Conservation (phyloP, 2,329 filamentous ascomycete species). For the Botrytis medusae region DNA sequence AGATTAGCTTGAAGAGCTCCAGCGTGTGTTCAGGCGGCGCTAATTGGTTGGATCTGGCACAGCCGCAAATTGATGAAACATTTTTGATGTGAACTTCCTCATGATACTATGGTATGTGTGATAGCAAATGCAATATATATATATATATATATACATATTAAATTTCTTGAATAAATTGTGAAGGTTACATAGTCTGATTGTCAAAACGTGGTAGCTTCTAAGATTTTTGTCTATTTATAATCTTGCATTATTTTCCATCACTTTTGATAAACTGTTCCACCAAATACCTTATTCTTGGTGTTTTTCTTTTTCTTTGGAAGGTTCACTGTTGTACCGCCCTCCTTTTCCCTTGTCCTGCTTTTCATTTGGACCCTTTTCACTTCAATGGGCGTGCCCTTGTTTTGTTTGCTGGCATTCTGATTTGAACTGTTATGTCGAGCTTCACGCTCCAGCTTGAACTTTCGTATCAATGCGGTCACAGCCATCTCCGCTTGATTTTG, state of each 20-base stretch:
- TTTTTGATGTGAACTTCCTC: neutral
- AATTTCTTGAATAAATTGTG: neutral
- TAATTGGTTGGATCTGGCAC: constrained; percentile 15
- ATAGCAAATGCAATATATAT: neutral
- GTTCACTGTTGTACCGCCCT: neutral
- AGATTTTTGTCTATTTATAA: neutral
- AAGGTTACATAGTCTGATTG: neutral
- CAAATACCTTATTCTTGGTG: constrained; percentile 3
- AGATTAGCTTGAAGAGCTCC: constrained; percentile 7
- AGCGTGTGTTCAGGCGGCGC: constrained; percentile 8
- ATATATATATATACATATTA: neutral
- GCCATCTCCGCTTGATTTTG: constrained; percentile 33
- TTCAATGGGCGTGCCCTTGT: neutral
- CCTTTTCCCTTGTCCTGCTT: neutral
- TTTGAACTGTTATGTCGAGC: neutral
- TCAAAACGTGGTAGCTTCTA: neutral
- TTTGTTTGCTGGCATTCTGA: neutral
- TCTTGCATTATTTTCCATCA: neutral
- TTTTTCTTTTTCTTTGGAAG: neutral
- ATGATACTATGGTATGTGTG: neutral
- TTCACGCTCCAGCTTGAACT: neutral
- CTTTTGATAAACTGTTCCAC: neutral
- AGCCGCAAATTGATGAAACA: constrained; percentile 8
- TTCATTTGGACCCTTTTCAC: neutral
- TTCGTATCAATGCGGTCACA: constrained; percentile 19